These are phyloP conservation scores for Saitozyma podzolica DNA, from an alignment of 768 basidiomycete genomes.

Conservation along the genomic window DNA sequence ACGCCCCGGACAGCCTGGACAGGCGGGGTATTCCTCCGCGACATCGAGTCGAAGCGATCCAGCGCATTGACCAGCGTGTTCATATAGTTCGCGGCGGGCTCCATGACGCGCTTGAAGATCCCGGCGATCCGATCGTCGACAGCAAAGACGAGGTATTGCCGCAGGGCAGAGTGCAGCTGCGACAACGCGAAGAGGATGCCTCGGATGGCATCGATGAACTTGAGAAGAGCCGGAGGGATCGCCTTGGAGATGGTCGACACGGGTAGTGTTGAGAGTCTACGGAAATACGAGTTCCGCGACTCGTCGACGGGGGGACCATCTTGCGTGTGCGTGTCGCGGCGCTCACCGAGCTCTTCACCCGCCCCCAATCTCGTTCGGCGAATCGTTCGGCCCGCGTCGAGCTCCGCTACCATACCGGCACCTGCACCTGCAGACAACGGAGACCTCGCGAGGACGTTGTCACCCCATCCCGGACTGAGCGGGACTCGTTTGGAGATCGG, in stretches of 20 bases:
- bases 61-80: conserved; percentile 79
- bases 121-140: conserved; percentile 79
- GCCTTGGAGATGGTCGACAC: conserved; percentile 63
- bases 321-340: conserved; percentile 3
- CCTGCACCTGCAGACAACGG: too few species aligned
- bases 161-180: conserved; percentile 83
- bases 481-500: conserved; percentile 1
- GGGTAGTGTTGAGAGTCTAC: conserved; percentile 78
- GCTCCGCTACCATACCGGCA: too few species aligned
- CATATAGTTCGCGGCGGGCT: conserved; percentile 79
- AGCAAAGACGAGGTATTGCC: conserved; percentile 80
- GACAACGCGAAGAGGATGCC: conserved; percentile 88
- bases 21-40: conserved; percentile 66
- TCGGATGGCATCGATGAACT: conserved; percentile 81
- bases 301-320: conserved; percentile 60
- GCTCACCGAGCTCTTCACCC: too few species aligned
- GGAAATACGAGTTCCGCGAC: conserved; percentile 90
- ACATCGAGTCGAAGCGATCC: conserved; percentile 84
- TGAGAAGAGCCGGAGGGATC: conserved; percentile 68
- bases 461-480: too few species aligned
- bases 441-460: too few species aligned
- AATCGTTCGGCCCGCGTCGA: too few species aligned
- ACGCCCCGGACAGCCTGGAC: conserved; percentile 72
- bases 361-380: too few species aligned
- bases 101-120: conserved; percentile 77